A percentile compares a stretch with the other conserved stretches of the same genome.
These are phyloP conservation scores for Exophiala phaeomuriformis DNA, from an alignment of 2,329 filamentous ascomycete species.

Conservation along the genomic window DNA sequence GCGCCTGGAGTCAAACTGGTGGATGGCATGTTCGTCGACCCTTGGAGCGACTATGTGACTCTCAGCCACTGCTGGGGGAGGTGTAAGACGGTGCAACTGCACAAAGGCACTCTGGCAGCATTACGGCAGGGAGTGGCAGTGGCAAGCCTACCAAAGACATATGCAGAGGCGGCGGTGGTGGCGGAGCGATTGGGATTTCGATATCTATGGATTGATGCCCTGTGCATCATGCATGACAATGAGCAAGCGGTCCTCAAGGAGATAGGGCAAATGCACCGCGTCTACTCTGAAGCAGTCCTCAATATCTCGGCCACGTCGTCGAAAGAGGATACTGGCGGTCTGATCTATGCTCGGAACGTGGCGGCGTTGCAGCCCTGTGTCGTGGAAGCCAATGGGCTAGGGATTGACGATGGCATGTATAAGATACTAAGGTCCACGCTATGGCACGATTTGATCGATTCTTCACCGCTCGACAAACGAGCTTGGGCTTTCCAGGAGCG, in stretches of 20 bases:
- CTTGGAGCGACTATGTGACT: slow-evolving; percentile 25
- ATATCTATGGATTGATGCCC: slow-evolving; percentile 28
- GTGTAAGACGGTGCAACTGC: slow-evolving; percentile 22
- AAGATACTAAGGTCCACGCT: slow-evolving; percentile 26
- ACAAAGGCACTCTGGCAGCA: slow-evolving; percentile 25
- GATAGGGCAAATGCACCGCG: slow-evolving; percentile 24
- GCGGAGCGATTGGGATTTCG: slow-evolving; percentile 23
- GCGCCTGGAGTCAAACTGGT: slow-evolving; percentile 24
- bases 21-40: slow-evolving; percentile 25
- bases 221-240: slow-evolving; percentile 28
- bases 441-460: slow-evolving; percentile 27
- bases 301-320: slow-evolving; percentile 26
- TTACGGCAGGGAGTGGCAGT: slow-evolving; percentile 24
- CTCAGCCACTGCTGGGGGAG: slow-evolving; percentile 27
- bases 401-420: slow-evolving; percentile 25
- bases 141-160: slow-evolving; percentile 25
- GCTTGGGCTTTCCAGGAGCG: slow-evolving; percentile 28
- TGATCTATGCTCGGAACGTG: slow-evolving; percentile 25
- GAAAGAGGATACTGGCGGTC: slow-evolving; percentile 21
- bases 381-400: slow-evolving; percentile 22
- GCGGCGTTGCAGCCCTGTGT: slow-evolving; percentile 23
- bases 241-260: slow-evolving; percentile 23
- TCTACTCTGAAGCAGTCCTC: slow-evolving; percentile 25
- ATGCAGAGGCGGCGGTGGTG: slow-evolving; percentile 24
- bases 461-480: slow-evolving; percentile 23